Percentiles rank a stretch among this genome's conserved stretches.
Evolutionary conservation across 768 basidiomycete species (phyloP).

Genomic region (Naematelia aurantialba): DNA sequence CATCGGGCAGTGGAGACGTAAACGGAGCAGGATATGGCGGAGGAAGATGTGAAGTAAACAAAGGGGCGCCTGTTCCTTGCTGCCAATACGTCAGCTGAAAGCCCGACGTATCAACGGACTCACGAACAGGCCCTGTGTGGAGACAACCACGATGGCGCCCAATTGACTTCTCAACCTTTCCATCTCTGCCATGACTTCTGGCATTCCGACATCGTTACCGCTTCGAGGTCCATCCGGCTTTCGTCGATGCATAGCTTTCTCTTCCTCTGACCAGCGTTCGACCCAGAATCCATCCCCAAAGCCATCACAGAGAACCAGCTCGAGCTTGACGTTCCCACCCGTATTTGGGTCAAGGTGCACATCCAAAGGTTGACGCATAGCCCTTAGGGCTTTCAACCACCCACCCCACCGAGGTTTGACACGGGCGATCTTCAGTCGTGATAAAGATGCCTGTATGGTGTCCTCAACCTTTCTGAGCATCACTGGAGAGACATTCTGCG

Average conservation of each 20-base stretch:
- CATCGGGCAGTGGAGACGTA: neutral
- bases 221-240: slow-evolving; percentile 1
- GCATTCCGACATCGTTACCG: slow-evolving; percentile 32
- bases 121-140: slow-evolving; percentile 36
- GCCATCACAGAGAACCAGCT: slow-evolving; percentile 33
- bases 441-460: neutral
- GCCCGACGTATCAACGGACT: slow-evolving; percentile 8
- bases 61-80: slow-evolving; percentile 9
- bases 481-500: neutral
- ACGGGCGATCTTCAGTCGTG: slow-evolving; percentile 22
- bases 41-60: slow-evolving; percentile 32
- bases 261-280: slow-evolving; percentile 35
- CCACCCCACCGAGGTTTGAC: slow-evolving; percentile 27
- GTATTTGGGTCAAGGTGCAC: neutral
- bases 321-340: slow-evolving; percentile 5
- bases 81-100: neutral
- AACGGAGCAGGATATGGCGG: slow-evolving; percentile 27
- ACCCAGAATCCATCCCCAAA: slow-evolving; percentile 35
- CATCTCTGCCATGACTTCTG: slow-evolving; percentile 31
- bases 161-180: slow-evolving; percentile 32
- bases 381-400: slow-evolving; percentile 19
- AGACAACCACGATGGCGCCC: slow-evolving; percentile 26
- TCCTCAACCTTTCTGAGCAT: neutral
- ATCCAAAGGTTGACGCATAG: slow-evolving; percentile 8
- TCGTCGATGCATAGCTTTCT: slow-evolving; percentile 3